Evolutionary conservation across 1,284 basidiomycete species (phyloP), one percentile per base, ranked within the genome.

Genomic region (Cystobasidium pallidum): DNA sequence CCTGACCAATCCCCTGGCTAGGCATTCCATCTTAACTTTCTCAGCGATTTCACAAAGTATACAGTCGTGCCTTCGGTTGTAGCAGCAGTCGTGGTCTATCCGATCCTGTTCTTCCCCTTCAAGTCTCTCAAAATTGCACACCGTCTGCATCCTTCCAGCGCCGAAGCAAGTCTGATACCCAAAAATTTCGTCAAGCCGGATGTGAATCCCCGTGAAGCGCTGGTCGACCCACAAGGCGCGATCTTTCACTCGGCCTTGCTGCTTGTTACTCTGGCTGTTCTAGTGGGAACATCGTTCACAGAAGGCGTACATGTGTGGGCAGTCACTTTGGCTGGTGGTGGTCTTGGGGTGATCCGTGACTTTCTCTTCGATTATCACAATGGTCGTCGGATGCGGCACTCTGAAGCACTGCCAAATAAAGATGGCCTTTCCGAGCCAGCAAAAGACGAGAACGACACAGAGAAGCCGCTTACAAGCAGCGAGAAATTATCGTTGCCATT

Each of bases 321-420:
- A 82, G 89, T 98, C 58, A 91, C 88, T 0, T 84, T 92, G n/a
- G 94, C 95, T 0, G 93, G 94, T 39, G 94, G 93, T 0, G 80
- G 86, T 0, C 80, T 86, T 64, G 91, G 47, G 36, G 36, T 55
- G 72, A 26, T 76, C 58, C 45, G 75, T 51, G 73, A 72, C 34
- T 52, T 72, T 52, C 70, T 76, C 39, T 51, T 74, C 39, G 63
- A 72, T n/a, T 36, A 19, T 36, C 17, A 41, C 15, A 55, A 55
- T 41, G 39, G 54, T 28, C 54, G 32, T n/a, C 54, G 54, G n/a
- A 24, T 3, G 54, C 43, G 45, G 13, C 45, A 34, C 17, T 49
- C 30, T n/a, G 32, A 57, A 1, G 7, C 54, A 6, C 2, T 57
- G 7, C 30, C 54, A 17, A 57, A 36, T 32, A 57, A 24, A n/a